Conservation (phyloP, 1,139 yeast genomes). For the Torulaspora pretoriensis region DNA sequence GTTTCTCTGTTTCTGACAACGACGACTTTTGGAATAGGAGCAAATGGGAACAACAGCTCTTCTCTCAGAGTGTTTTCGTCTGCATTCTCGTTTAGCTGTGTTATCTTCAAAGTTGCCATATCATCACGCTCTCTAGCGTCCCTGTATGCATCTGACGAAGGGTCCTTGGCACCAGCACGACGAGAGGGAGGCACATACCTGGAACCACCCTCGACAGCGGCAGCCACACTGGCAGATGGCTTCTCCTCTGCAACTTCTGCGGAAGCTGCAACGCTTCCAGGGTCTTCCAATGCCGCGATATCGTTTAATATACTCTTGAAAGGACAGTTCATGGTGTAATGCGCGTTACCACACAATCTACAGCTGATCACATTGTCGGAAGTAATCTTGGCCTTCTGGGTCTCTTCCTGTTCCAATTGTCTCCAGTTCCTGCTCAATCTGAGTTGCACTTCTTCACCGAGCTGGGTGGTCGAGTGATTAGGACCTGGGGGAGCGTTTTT, state of each 20-base stretch:
- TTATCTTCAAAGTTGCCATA: constrained; percentile 80
- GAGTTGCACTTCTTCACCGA: constrained; percentile 76
- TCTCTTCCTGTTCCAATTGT: constrained; percentile 57
- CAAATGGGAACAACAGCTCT: constrained; percentile 69
- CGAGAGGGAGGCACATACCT: constrained; percentile 71
- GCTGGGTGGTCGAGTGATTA: constrained; percentile 79
- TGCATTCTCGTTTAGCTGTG: constrained; percentile 84
- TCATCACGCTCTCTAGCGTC: constrained; percentile 72
- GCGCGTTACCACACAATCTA: constrained; percentile 92
- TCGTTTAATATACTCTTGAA: constrained; percentile 83
- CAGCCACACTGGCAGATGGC: constrained; percentile 29
- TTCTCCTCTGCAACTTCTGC: constrained; percentile 31
- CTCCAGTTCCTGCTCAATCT: constrained; percentile 71
- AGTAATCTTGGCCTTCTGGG: constrained; percentile 55
- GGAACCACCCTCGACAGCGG: constrained; percentile 33
- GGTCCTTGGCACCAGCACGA: constrained; percentile 51
- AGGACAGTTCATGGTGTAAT: constrained; percentile 94
- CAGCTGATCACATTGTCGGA: constrained; percentile 58
- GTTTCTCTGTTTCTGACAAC: constrained; percentile 90
- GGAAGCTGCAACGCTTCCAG: constrained; percentile 38
- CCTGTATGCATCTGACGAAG: constrained; percentile 39
- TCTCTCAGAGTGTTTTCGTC: constrained; percentile 77
- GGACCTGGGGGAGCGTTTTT: constrained; percentile 77
- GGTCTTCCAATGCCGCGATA: constrained; percentile 41
- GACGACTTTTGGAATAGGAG: constrained; percentile 74